Percentiles rank a stretch among this genome's conserved stretches.
Evolutionary conservation across 306 rosid species (phyloP).

Genomic region (Pyrus communis): DNA sequence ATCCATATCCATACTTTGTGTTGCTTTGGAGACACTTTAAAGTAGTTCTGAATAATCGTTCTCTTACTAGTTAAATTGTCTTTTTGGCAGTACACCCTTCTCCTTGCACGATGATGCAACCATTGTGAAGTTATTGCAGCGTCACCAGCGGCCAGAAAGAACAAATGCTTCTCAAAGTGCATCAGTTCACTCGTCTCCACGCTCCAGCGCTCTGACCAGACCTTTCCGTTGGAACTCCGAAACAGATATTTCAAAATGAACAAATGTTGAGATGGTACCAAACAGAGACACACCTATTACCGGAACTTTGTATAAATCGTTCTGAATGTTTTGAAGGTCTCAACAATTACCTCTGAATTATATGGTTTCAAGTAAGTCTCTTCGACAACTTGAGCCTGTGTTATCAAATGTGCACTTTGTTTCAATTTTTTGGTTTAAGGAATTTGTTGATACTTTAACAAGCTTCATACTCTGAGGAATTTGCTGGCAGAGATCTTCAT

Average conservation of each 20-base stretch:
- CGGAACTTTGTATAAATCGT: too few relatives aligned
- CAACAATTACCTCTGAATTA: not conserved
- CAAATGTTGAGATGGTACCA: not conserved
- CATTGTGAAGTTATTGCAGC: constrained; percentile 16
- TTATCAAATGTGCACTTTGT: not conserved
- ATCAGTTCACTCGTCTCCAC: constrained; percentile 21
- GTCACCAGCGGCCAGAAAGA: constrained; percentile 10
- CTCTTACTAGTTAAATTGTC: not conserved
- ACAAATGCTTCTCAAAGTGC: constrained; percentile 4
- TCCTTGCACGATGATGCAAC: constrained; percentile 29
- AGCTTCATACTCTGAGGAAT: not conserved
- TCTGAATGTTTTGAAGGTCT: not conserved
- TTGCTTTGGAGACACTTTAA: not conserved
- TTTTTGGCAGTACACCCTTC: constrained; percentile 25
- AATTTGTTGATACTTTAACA: not conserved
- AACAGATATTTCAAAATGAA: not conserved
- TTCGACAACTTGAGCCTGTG: too few relatives aligned
- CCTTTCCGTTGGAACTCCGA: constrained; percentile 24
- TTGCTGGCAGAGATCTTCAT: too few relatives aligned
- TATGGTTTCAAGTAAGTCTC: too few relatives aligned
- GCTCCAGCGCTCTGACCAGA: not conserved
- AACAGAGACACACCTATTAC: not conserved
- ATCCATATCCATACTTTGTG: not conserved
- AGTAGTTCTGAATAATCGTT: not conserved
- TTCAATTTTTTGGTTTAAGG: not conserved